A percentile compares a stretch with the other conserved stretches of the same genome.
These are phyloP conservation scores for Penicillium sp. DNA, from an alignment of 2,329 filamentous ascomycete species.

Conservation along the genomic window DNA sequence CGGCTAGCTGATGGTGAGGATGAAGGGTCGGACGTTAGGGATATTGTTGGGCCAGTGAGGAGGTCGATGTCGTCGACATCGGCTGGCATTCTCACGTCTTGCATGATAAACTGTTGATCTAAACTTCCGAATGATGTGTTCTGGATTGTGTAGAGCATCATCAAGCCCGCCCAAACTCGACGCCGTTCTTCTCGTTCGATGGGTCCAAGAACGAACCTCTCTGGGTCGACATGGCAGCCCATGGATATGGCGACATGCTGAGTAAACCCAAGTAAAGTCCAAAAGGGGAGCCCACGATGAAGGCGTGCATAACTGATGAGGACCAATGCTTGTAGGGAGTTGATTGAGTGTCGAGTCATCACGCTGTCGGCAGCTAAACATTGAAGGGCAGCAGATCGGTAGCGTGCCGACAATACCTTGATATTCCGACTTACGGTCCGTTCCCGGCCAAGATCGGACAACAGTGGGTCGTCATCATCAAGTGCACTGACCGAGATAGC, in stretches of 20 bases:
- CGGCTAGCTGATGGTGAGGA: slow-evolving; percentile 18
- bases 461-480: slow-evolving; percentile 35
- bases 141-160: slow-evolving; percentile 42
- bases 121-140: slow-evolving; percentile 38
- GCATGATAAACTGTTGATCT: slow-evolving; percentile 26
- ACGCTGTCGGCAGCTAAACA: slow-evolving; percentile 42
- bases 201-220: slow-evolving; percentile 32
- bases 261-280: slow-evolving; percentile 41
- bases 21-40: slow-evolving; percentile 9
- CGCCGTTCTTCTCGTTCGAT: slow-evolving; percentile 41
- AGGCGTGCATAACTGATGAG: slow-evolving; percentile 40
- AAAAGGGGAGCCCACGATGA: slow-evolving; percentile 37
- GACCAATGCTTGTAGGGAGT: slow-evolving; percentile 41
- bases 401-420: slow-evolving; percentile 36
- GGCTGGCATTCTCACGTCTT: slow-evolving; percentile 33
- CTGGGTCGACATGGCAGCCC: slow-evolving; percentile 44
- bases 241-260: slow-evolving; percentile 43
- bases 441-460: slow-evolving; percentile 39
- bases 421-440: slow-evolving; percentile 37
- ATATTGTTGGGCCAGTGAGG: slow-evolving; percentile 21
- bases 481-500: slow-evolving; percentile 39
- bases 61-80: slow-evolving; percentile 40
- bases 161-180: slow-evolving; percentile 40
- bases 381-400: slow-evolving; percentile 37
- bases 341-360: slow-evolving; percentile 39